Base-by-base conservation (phyloP, 371 early-diverging fungal species). In the Dinochytrium kinnereticum region DNA sequence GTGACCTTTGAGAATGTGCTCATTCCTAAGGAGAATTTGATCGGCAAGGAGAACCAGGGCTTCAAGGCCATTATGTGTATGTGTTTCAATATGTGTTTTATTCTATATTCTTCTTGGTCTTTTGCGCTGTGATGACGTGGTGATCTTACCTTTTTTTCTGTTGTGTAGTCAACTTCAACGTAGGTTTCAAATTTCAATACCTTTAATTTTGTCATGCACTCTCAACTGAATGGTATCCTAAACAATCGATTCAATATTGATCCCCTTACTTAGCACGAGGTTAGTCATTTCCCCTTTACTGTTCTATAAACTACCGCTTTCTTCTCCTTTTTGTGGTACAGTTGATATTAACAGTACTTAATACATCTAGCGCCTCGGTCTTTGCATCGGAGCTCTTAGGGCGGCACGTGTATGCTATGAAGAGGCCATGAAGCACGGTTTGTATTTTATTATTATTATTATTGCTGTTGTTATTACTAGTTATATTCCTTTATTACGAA, bases 1-100 rank as follows among this genome's bases (percentile, higher is more conserved):
- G 72, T 86, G 15, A 81, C 69, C 1, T 78, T 80, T 24, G 85
- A 86, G 26, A 82, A 85, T 49, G 83, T 84, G 57, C 75, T 78
- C 44, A 82, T 85, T 1, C 84, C 82, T 26, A 78, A 68, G 10
- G 77, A 77, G 65, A 85, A 86, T 71, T 31, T 85, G 10, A 81
- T 83, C n/a, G 83, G 81, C 19, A 64, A 68, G 53, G 80, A 74
- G 70, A 75, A 78, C 68, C 40, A 74, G 72, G 69, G 80, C 17
- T 84, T 80, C 71, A 69, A 59, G 50, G 76, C n/a, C n/a, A n/a
- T n/a, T 53, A 53, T 26, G 55, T 13, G 10, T 53, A 21, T 72
- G 71, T 81, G 13, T 53, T 53, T 7, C 44, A 13, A 44, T 24
- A 53, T 53, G 5, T 15, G 24, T 26, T 5, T 53, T 21, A 53